A percentile compares a stretch with the other conserved stretches of the same genome.
These are phyloP conservation scores for Trypanosoma melophagium DNA, from an alignment of 208 protist genomes.

Conservation along the genomic window DNA sequence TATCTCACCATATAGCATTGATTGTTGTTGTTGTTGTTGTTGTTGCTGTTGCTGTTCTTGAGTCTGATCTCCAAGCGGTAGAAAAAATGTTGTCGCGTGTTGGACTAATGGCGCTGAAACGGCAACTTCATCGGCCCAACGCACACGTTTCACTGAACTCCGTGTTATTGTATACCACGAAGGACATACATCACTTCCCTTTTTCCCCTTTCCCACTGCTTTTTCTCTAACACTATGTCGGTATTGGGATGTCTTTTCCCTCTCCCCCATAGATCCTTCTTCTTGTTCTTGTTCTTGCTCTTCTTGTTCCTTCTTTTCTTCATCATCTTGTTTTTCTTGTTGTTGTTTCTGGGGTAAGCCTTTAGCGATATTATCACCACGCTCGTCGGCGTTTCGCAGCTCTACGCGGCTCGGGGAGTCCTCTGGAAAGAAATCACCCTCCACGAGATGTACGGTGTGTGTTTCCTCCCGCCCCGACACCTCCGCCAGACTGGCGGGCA, in stretches of 20 bases:
- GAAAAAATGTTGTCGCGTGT: slow-evolving; percentile 61
- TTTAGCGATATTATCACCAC: background rate
- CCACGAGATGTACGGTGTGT: slow-evolving; percentile 54
- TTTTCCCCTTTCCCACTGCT: background rate
- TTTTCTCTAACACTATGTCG: slow-evolving; percentile 9
- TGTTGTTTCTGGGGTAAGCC: background rate
- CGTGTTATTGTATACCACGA: background rate
- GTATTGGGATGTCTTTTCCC: too few relatives aligned
- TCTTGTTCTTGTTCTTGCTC: background rate
- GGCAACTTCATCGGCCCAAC: slow-evolving; percentile 54
- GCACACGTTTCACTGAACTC: slow-evolving; percentile 35
- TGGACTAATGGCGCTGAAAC: slow-evolving; percentile 34
- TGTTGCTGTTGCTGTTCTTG: background rate
- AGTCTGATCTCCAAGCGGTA: slow-evolving; percentile 37
- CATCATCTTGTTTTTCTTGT: background rate
- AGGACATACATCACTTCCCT: background rate
- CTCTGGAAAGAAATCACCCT: slow-evolving; percentile 70
- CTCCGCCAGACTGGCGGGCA: slow-evolving; percentile 37
- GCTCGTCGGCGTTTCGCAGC: background rate
- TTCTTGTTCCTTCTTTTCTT: slow-evolving; percentile 5
- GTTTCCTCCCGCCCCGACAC: slow-evolving; percentile 22
- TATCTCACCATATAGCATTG: slow-evolving; percentile 6
- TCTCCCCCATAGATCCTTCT: background rate
- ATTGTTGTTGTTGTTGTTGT: slow-evolving; percentile 17
- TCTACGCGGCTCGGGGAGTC: slow-evolving; percentile 26